Evolutionary conservation across 2,329 filamentous ascomycete genomes (phyloP), one percentile per base, ranked within the genome.

Genomic region (Chaetothyriales sp.): DNA sequence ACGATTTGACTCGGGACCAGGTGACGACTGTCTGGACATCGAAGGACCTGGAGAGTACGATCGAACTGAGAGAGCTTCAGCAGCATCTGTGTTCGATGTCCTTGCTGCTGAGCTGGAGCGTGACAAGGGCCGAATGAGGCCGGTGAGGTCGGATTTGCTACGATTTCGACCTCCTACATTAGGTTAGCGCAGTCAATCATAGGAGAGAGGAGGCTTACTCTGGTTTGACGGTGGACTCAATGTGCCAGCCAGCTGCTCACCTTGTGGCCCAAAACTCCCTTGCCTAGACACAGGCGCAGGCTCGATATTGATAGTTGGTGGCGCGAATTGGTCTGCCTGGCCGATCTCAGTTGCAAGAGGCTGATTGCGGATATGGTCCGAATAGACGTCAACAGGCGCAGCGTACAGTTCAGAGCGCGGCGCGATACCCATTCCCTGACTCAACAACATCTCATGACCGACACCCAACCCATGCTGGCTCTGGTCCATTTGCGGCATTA

Each of bases 261-360:
- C 86, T 18, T 76, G 72, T 25, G 78, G 76, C 55, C 83, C 83
- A 63, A 85, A 83, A 59, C 74, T 79, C 49, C 73, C 77, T 60
- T 78, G 78, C 52, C 77, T 71, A 49, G 84, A 78, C 8, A 60
- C 57, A 7, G 81, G 81, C 20, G 89, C 89, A 65, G 86, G 88
- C 64, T 95, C 86, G 60, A 95, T 92, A 63, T 92, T 94, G 67
- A 95, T 95, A 48, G 89, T 86, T 0, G 89, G 89, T n/a, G 89
- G 86, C 2, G 83, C 84, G 82, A 94, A 92, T 58, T 84, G 77
- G 47, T 81, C 78, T 45, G 77, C 79, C 63, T 77, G 80, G 5
- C 79, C 78, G 63, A 85, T 77, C 51, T 89, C 84, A 26, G 57
- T 59, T 49, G 72, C 70, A 55, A 70, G 65, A 20, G 68, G 68